Base-by-base conservation (phyloP, 1,139 yeast species). In the Torulaspora pretoriensis region DNA sequence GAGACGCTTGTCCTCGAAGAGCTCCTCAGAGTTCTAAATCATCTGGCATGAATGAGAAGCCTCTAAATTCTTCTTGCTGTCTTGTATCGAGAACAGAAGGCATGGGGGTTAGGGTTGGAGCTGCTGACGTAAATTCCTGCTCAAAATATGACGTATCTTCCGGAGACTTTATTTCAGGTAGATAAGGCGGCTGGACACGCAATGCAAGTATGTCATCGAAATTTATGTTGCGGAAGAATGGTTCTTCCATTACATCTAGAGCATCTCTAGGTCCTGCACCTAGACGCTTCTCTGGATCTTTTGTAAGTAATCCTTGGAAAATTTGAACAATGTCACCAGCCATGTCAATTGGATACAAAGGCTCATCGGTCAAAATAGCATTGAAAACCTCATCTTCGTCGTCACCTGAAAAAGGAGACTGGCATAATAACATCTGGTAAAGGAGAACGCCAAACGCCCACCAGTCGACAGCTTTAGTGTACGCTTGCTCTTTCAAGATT, bases 391-490 rank as follows among this genome's bases (percentile, higher is more conserved):
- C 98, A 63, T 94, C 97, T 62, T 94, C 98, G 64, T 92, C 98
- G 55, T 90, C 97, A 53, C 99, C 98, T 55, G 94, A 84, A 70
- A 92, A 92, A 35, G 99, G 99, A 3, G 97, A 87, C 68, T 92
- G 96, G 43, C 97, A 94, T 49, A 92, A 74, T 48, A 92, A 74
- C 99, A 92, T 92, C 68, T 92, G 98, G 68, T 90, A 92, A 51
- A 94, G 72, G 53, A 92, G 73, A 28, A 94, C 97, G 43, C 99
- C 99, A 72, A 90, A 88, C 0, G 98, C 97, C 98, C 98, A 92
- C 98, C 98, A 94, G 68, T 92, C 99, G 43, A 92, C 98, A 38
- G 94, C 85, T 57, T 95, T 80, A 41, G 89, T 94, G 61, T 92
- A 92, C 50, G 83, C 84, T 65, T 89, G 95, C 45, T 94, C 97